phyloP scores from a whole-genome alignment of 306 rosid species.

The Begonia fuchsioides region DNA sequence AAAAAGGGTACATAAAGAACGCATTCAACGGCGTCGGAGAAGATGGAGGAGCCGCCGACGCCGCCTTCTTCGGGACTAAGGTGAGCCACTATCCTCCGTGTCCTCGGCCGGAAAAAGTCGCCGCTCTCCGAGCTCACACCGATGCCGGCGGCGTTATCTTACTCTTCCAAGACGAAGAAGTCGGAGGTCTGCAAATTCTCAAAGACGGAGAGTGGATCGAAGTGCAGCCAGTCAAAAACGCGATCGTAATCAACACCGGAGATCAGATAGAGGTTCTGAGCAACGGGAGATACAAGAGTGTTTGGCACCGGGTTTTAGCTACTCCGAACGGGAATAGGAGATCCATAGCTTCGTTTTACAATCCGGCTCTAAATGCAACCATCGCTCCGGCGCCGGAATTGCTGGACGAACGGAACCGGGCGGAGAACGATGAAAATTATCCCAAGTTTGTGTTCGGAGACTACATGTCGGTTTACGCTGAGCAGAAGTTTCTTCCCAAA shows the following conservation, averaged over 20 bases:
- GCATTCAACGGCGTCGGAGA: constrained; percentile 37
- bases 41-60: constrained; percentile 12
- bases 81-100: constrained; percentile 94
- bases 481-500: constrained; percentile 81
- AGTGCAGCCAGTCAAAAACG: constrained; percentile 64
- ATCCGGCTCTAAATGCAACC: constrained; percentile 69
- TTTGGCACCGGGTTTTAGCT: constrained; percentile 69
- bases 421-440: constrained; percentile 30
- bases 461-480: constrained; percentile 69
- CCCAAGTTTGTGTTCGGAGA: constrained; percentile 78
- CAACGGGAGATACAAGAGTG: constrained; percentile 80
- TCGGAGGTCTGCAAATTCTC: constrained; percentile 78
- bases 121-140: constrained; percentile 79
- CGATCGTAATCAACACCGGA: constrained; percentile 80
- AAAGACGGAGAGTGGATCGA: constrained; percentile 80
- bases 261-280: constrained; percentile 87
- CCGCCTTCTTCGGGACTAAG: constrained; percentile 76
- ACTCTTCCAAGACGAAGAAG: constrained; percentile 72
- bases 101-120: constrained; percentile 51
- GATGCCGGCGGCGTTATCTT: constrained; percentile 91
- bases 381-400: constrained; percentile 65
- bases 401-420: constrained; percentile 25
- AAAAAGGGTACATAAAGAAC: constrained; percentile 51
- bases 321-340: constrained; percentile 45
- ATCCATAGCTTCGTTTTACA: constrained; percentile 78